Evolutionary conservation across 768 basidiomycete genomes (phyloP), one percentile per base, ranked within the genome.

Genomic region (Kwoniella dejecticola): DNA sequence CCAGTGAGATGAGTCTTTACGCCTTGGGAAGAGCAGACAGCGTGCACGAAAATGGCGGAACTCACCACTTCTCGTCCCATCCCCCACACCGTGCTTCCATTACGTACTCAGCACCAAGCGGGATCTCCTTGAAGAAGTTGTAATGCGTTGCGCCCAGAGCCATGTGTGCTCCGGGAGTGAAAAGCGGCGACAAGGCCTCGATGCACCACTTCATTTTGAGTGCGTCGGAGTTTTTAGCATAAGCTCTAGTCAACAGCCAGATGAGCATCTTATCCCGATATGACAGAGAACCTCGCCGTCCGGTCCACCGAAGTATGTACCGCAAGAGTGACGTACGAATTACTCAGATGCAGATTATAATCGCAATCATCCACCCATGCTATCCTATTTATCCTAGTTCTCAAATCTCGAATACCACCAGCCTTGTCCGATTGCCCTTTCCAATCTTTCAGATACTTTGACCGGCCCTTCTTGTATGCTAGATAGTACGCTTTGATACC

Each of bases 1-100:
- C n/a, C n/a, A n/a, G n/a, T n/a, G n/a, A n/a, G n/a, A n/a, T n/a
- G n/a, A n/a, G n/a, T n/a, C n/a, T n/a, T n/a, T n/a, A n/a, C n/a
- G n/a, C n/a, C 19, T 12, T 29, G 40, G 47, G 54, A n/a, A 19
- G 13, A 30, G 42, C 10, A 17, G 50, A n/a, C 21, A 19, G 26
- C 17, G 17, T 40, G 40, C 27, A 33, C 24, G 48, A 7, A 3
- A 26, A 44, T 3, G 36, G 36, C 29, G 21, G 19, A 30, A 71
- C 72, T 57, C 17, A 70, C 79, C 79, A 80, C 52, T 80, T 80
- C 36, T 77, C 75, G 11, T 75, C 79, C 68, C 71, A 79, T n/a
- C 79, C 79, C 11, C 67, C 72, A 40, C 68, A 69, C n/a, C 63
- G 62, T 10, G 72, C 60, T 46, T 77, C 75, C 62, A 80, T 71